These are phyloP conservation scores for Tetrapisispora pingtungensis DNA, from an alignment of 805 yeast genomes.

Conservation along the genomic window DNA sequence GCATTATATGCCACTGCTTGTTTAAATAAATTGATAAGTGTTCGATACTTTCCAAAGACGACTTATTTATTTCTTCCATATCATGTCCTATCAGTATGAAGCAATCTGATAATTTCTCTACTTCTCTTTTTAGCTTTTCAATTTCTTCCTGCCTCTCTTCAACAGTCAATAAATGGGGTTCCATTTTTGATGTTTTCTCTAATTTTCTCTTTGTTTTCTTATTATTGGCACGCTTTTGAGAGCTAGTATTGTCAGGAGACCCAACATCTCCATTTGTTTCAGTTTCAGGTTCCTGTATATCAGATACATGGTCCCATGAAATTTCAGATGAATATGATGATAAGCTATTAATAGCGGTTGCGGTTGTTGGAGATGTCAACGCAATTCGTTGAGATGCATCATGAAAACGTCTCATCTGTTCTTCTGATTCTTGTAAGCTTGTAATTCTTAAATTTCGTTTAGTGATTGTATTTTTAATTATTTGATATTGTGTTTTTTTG, in stretches of 20 bases:
- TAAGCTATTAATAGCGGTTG: neutral
- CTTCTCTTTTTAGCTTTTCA: constrained; percentile 28
- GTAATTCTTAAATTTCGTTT: constrained; percentile 28
- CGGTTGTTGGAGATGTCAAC: constrained; percentile 7
- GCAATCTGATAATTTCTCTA: constrained; percentile 33
- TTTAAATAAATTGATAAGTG: constrained; percentile 22
- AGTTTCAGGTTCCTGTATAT: constrained; percentile 7
- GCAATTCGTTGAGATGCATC: constrained; percentile 31
- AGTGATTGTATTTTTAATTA: constrained; percentile 32
- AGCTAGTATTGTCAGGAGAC: neutral
- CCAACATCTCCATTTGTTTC: neutral
- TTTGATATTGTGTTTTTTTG: constrained; percentile 42
- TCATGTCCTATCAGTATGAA: constrained; percentile 30
- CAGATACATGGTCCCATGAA: constrained; percentile 1
- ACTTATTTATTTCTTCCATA: constrained; percentile 28
- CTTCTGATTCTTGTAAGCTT: constrained; percentile 27
- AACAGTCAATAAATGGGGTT: constrained; percentile 27
- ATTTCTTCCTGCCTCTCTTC: constrained; percentile 32
- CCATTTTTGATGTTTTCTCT: constrained; percentile 14
- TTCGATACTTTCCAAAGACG: constrained; percentile 26
- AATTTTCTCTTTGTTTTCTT: constrained; percentile 5
- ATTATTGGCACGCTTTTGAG: neutral
- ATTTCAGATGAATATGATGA: neutral
- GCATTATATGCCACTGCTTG: constrained; percentile 22
- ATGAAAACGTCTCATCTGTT: constrained; percentile 21